Conservation (phyloP, 345 rosid species). For the Brassica nigra region DNA sequence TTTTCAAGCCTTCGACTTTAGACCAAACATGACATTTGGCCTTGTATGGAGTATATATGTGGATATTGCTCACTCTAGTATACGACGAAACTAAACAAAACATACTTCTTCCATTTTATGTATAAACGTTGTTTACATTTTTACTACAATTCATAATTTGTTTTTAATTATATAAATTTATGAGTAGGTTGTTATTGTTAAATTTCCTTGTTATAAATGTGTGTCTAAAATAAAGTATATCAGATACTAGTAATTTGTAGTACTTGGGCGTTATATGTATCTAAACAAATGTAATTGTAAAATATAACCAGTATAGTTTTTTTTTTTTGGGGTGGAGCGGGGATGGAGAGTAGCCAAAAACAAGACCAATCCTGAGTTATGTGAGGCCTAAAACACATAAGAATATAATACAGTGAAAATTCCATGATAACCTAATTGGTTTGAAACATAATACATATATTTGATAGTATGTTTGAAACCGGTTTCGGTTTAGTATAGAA, state of each 20-base stretch:
- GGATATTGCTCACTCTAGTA: constrained; percentile 14
- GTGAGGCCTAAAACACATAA: not conserved
- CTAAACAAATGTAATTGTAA: not conserved
- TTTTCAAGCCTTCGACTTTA: constrained; percentile 7
- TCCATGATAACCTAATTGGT: not conserved
- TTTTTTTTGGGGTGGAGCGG: too few relatives aligned
- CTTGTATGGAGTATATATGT: constrained; percentile 17
- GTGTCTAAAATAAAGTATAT: not conserved
- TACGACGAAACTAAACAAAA: not conserved
- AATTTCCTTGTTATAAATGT: not conserved
- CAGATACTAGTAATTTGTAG: not conserved
- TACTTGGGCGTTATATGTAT: not conserved
- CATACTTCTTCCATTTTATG: not conserved
- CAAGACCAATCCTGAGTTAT: not conserved
- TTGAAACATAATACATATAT: not conserved
- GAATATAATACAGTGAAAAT: too few relatives aligned
- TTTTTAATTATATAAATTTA: not conserved
- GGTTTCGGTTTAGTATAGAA: not conserved
- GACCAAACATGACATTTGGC: constrained; percentile 34
- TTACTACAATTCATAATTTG: not conserved
- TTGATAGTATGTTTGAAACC: not conserved
- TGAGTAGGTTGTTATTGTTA: not conserved
- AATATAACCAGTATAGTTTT: not conserved
- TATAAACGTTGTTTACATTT: not conserved
- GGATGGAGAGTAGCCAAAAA: too few relatives aligned